Evolutionary conservation across 73 alveolate species (phyloP).

Genomic region (Stentor coeruleus): DNA sequence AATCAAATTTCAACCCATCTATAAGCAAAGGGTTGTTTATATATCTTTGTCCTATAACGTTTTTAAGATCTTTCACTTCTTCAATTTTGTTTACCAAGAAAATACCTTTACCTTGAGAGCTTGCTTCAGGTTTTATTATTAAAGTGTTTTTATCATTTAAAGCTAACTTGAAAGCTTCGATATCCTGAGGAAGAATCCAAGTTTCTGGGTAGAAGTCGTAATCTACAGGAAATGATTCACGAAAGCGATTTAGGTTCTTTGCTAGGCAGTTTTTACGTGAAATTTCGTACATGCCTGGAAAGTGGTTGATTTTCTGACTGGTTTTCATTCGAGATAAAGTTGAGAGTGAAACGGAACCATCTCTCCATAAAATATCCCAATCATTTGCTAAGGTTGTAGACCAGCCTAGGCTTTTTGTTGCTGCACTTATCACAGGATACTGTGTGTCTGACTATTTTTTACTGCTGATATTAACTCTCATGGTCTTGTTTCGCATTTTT

Average conservation of each 20-base stretch:
- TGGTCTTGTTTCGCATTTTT: no score
- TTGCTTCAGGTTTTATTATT: constrained; percentile 40
- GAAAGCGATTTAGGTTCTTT: constrained; percentile 14
- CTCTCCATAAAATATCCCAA: constrained; percentile 26
- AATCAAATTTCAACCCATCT: constrained; percentile 82
- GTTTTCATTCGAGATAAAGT: background rate
- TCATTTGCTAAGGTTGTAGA: no score
- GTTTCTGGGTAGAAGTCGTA: constrained; percentile 36
- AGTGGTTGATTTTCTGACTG: constrained; percentile 30
- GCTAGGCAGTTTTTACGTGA: constrained; percentile 29
- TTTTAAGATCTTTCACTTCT: constrained; percentile 22
- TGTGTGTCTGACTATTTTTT: no score
- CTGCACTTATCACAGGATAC: no score
- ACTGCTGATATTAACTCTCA: no score
- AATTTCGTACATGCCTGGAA: constrained; percentile 33
- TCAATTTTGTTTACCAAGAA: constrained; percentile 23
- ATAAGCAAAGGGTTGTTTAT: constrained; percentile 68
- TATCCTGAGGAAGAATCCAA: constrained; percentile 35
- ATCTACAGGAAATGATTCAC: constrained; percentile 17
- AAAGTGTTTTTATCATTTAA: constrained; percentile 25
- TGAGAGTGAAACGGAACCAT: background rate
- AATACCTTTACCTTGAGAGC: constrained; percentile 39
- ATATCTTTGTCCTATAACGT: constrained; percentile 67
- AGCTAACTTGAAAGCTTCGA: no score
- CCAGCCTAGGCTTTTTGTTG: no score